A percentile compares a stretch with the other conserved stretches of the same genome.
These are phyloP conservation scores for Verbena officinalis DNA, from an alignment of 257 asterid genomes.

Conservation along the genomic window DNA sequence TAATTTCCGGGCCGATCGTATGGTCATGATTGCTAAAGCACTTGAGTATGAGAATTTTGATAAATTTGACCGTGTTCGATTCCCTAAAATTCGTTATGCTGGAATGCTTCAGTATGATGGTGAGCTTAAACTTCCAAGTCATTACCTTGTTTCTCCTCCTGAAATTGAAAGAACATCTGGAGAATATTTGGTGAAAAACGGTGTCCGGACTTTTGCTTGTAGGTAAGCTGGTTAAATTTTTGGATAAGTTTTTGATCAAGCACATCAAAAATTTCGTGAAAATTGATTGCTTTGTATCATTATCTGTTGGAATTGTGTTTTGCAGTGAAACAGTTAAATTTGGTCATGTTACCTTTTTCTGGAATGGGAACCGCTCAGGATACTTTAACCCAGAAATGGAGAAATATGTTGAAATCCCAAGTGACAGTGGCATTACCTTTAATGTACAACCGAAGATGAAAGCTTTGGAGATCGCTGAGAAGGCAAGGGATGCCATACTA, in stretches of 20 bases:
- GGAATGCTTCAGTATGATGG: conserved; percentile 99
- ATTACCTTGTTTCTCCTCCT: conserved; percentile 93
- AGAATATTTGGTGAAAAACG: conserved; percentile 82
- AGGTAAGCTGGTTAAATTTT: conserved; percentile 49
- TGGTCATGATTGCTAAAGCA: conserved; percentile 92
- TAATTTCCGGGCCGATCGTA: conserved; percentile 97
- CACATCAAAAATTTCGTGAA: not conserved
- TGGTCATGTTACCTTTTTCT: conserved; percentile 96
- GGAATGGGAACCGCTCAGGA: conserved; percentile 99
- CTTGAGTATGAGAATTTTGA: conserved; percentile 84
- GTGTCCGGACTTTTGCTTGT: conserved; percentile 90
- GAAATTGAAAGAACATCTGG: conserved; percentile 98
- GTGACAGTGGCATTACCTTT: conserved; percentile 88
- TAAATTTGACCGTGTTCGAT: conserved; percentile 80
- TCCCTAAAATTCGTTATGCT: conserved; percentile 84
- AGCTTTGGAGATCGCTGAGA: conserved; percentile 91
- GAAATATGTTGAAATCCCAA: conserved; percentile 91
- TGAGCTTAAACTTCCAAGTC: conserved; percentile 88
- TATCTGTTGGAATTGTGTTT: conserved; percentile 2
- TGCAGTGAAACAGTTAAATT: conserved; percentile 95
- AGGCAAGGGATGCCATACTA: conserved; percentile 92
- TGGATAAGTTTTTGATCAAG: no score
- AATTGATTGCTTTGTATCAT: no score
- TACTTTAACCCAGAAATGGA: conserved; percentile 74
- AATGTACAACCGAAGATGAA: conserved; percentile 95